A percentile compares a stretch with the other conserved stretches of the same genome.
Evolutionary conservation across 129 eudicot genomes (phyloP).

Genomic region (Pseudognaphalium luteoalbum): DNA sequence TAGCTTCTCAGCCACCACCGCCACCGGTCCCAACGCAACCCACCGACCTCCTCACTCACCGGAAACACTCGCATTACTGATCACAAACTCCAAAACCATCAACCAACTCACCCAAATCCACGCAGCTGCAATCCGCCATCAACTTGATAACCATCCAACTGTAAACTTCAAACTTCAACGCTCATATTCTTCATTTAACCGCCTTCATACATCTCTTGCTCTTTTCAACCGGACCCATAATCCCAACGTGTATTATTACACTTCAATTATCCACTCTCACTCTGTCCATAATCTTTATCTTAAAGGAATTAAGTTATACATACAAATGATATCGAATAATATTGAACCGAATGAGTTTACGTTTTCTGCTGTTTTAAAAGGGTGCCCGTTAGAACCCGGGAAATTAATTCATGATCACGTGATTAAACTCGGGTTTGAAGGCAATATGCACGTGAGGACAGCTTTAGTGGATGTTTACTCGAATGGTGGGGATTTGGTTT

Average conservation of each 20-base stretch:
- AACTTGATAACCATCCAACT: constrained; percentile 52
- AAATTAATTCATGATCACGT: constrained; percentile 59
- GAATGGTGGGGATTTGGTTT: constrained; percentile 46
- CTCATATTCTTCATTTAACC: constrained; percentile 61
- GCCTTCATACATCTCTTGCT: constrained; percentile 45
- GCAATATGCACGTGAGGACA: constrained; percentile 66
- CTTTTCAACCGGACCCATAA: constrained; percentile 49
- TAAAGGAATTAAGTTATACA: constrained; percentile 43
- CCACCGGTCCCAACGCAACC: constrained; percentile 22
- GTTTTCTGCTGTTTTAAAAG: constrained; percentile 58
- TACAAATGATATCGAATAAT: constrained; percentile 53
- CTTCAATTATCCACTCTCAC: constrained; percentile 65
- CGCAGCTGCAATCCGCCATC: constrained; percentile 61
- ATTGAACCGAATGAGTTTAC: constrained; percentile 79
- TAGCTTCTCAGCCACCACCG: constrained; percentile 32
- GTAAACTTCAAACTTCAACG: constrained; percentile 80
- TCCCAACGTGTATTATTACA: constrained; percentile 74
- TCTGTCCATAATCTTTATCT: constrained; percentile 30
- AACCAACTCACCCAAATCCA: constrained; percentile 64
- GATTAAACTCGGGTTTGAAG: constrained; percentile 52
- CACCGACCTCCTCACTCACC: constrained; percentile 39
- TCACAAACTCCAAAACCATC: constrained; percentile 54
- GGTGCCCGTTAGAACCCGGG: constrained; percentile 41
- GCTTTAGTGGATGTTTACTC: constrained; percentile 71
- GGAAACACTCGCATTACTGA: constrained; percentile 48